Percentiles rank a stretch among this genome's conserved stretches.
phyloP scores from a whole-genome alignment of 2,329 filamentous ascomycete genomes.

The Domatiomyces globalis region DNA sequence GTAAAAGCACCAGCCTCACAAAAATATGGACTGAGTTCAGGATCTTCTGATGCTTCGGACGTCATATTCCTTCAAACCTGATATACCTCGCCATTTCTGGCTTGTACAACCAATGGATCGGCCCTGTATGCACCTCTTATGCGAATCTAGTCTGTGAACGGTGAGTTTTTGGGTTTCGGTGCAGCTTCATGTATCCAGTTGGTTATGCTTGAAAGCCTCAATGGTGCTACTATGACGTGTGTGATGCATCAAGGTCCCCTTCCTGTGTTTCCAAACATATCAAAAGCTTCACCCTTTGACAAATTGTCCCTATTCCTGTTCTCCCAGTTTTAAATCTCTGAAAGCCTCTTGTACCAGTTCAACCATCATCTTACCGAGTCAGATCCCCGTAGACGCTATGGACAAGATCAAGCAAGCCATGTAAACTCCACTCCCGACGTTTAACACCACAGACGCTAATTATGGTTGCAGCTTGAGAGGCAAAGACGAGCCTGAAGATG shows the following conservation, averaged over 20 bases:
- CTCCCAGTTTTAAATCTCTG: not conserved
- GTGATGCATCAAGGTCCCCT: not conserved
- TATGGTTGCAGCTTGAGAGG: conserved; percentile 1
- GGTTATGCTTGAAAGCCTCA: not conserved
- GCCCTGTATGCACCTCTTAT: not conserved
- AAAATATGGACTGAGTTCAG: not conserved
- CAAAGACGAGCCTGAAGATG: conserved; percentile 2
- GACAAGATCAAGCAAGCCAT: conserved; percentile 21
- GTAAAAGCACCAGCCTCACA: not conserved
- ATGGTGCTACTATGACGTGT: not conserved
- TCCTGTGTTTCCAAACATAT: not conserved
- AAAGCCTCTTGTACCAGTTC: not conserved
- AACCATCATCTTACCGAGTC: not conserved
- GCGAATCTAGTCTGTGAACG: not conserved
- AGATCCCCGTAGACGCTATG: conserved; percentile 5
- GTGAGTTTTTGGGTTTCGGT: not conserved
- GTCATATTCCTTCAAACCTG: not conserved
- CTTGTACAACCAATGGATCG: not conserved
- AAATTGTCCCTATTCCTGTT: not conserved
- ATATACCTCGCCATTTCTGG: not conserved
- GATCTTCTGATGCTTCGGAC: not conserved
- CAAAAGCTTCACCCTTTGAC: not conserved
- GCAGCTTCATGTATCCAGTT: not conserved
- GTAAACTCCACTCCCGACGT: conserved; percentile 14
- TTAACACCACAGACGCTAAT: not conserved